These are phyloP conservation scores for Peronospora belbahrii DNA, from an alignment of 352 stramenopile genomes.

Conservation along the genomic window DNA sequence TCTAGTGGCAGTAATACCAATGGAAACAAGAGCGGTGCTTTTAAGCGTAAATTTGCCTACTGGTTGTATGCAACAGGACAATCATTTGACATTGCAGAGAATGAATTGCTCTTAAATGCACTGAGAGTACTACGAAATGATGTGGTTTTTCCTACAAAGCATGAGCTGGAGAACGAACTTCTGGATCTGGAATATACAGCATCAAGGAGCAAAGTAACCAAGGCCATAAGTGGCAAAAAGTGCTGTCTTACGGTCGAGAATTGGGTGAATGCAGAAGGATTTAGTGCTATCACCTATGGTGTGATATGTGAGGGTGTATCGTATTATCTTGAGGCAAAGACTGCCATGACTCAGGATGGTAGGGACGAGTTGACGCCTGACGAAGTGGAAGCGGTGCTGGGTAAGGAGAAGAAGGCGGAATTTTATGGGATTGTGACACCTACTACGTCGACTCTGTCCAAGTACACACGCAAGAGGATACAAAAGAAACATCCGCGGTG, in stretches of 20 bases:
- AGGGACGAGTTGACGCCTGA: conserved; percentile 30
- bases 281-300: conserved; percentile 37
- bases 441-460: conserved; percentile 31
- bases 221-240: conserved; percentile 35
- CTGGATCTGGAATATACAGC: conserved; percentile 44
- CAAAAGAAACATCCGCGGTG: conserved; percentile 52
- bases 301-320: conserved; percentile 28
- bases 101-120: conserved; percentile 34
- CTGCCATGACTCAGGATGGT: conserved; percentile 2
- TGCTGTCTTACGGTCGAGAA: conserved; percentile 55
- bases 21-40: conserved; percentile 41
- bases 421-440: conserved; percentile 48
- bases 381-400: conserved; percentile 42
- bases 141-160: conserved; percentile 32
- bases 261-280: conserved; percentile 37
- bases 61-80: conserved; percentile 60
- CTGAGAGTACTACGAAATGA: conserved; percentile 37
- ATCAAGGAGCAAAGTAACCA: conserved; percentile 36
- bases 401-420: conserved; percentile 42
- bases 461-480: conserved; percentile 39
- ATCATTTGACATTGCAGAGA: conserved; percentile 39
- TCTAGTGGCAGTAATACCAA: conserved; percentile 18
- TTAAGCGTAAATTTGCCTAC: conserved; percentile 56
- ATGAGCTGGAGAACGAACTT: conserved; percentile 60
- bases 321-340: conserved; percentile 43